Evolutionary conservation across 176 grass and related monocot genomes (phyloP).

Genomic region (Canna indica): DNA sequence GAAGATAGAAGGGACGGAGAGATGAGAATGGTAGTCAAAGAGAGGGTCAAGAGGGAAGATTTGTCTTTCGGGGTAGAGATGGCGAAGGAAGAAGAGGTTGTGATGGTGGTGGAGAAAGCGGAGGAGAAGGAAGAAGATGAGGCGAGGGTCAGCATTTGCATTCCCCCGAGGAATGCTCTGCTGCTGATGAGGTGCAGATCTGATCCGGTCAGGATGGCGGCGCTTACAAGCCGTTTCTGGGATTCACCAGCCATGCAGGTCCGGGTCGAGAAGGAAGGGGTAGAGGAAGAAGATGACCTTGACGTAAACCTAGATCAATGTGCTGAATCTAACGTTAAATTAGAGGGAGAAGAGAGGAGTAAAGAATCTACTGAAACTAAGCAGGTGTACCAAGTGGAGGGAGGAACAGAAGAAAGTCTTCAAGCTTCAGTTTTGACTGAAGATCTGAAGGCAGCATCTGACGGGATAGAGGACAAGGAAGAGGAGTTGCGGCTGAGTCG

Average conservation of each 20-base stretch:
- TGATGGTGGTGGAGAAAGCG: conserved; percentile 51
- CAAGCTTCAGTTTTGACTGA: conserved; percentile 14
- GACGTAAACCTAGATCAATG: conserved; percentile 8
- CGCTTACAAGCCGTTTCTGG: conserved; percentile 65
- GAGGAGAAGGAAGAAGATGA: conserved; percentile 56
- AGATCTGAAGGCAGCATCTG: conserved; percentile 1
- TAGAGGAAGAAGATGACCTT: conserved; percentile 3
- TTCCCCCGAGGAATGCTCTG: conserved; percentile 82
- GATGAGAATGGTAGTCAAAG: conserved; percentile 36
- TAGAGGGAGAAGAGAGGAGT: conserved; percentile 12
- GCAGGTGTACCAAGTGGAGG: not conserved
- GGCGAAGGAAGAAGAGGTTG: conserved; percentile 29
- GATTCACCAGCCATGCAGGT: conserved; percentile 61
- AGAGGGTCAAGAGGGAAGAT: not conserved
- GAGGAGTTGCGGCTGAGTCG: not conserved
- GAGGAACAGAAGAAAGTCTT: conserved; percentile 7
- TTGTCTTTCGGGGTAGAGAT: conserved; percentile 29
- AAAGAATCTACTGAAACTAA: conserved; percentile 25
- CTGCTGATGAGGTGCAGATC: conserved; percentile 95
- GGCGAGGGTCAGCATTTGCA: conserved; percentile 77
- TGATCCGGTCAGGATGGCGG: conserved; percentile 85
- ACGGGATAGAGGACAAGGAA: not conserved
- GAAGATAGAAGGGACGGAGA: conserved; percentile 41
- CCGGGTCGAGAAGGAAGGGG: conserved; percentile 32
- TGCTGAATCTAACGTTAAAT: conserved; percentile 13